phyloP scores from a whole-genome alignment of 805 yeast species.

The Cyberlindnera japonica region DNA sequence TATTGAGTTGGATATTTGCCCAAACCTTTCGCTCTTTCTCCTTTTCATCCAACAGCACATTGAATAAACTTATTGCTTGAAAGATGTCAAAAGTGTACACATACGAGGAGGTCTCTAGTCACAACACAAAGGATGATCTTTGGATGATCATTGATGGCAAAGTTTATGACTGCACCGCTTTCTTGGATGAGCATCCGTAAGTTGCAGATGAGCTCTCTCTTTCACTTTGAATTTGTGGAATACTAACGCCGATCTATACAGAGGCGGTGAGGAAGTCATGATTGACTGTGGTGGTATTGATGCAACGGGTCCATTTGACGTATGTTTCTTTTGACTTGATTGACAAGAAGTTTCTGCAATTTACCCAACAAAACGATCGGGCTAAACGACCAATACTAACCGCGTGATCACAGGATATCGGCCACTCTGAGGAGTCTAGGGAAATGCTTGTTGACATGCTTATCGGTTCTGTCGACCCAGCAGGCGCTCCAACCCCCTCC shows the following conservation, averaged over 20 bases:
- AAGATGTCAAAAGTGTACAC: constrained; percentile 51
- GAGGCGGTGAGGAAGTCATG: constrained; percentile 83
- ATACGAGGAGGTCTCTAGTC: constrained; percentile 65
- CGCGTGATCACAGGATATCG: constrained; percentile 60
- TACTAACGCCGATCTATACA: constrained; percentile 31
- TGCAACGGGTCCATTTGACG: constrained; percentile 74
- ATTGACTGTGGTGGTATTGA: constrained; percentile 80
- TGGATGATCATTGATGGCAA: constrained; percentile 85
- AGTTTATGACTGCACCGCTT: constrained; percentile 59
- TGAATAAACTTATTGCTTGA: not conserved
- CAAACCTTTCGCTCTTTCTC: not conserved
- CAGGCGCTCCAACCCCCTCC: constrained; percentile 34
- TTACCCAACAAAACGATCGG: constrained; percentile 18
- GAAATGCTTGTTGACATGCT: constrained; percentile 64
- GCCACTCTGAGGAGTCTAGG: constrained; percentile 95
- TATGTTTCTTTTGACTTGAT: constrained; percentile 28
- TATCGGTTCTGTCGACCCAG: constrained; percentile 78
- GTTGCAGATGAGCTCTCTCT: constrained; percentile 26
- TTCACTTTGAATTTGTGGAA: not conserved
- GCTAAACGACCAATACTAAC: constrained; percentile 1
- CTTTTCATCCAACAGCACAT: not conserved
- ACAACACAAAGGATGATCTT: constrained; percentile 69
- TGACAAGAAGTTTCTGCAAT: not conserved
- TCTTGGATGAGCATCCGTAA: constrained; percentile 55
- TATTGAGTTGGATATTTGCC: not conserved